phyloP scores from a whole-genome alignment of 2,329 filamentous ascomycete species.

The Neofusicoccum laricinum region DNA sequence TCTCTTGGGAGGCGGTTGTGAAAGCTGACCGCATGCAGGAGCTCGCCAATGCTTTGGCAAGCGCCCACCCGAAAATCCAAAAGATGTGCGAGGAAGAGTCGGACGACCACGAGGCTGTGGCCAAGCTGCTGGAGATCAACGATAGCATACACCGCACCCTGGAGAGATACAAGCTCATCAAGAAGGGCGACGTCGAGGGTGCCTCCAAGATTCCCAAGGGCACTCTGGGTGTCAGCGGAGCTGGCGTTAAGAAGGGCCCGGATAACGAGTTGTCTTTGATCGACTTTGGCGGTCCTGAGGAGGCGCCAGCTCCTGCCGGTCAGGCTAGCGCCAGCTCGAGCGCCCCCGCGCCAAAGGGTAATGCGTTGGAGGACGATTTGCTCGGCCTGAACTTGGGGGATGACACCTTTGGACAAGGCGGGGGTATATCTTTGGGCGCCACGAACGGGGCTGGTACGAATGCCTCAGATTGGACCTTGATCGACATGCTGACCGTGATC shows the following conservation, averaged over 20 bases:
- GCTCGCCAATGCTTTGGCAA: conserved; percentile 82
- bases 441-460: conserved; percentile 36
- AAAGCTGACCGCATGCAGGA: conserved; percentile 54
- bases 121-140: conserved; percentile 94
- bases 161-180: conserved; percentile 91
- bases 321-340: conserved; percentile 34
- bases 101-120: conserved; percentile 92
- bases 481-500: not conserved
- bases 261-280: conserved; percentile 87
- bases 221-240: conserved; percentile 65
- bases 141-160: conserved; percentile 98
- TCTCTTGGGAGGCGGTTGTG: conserved; percentile 24
- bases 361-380: conserved; percentile 82
- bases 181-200: conserved; percentile 85
- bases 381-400: conserved; percentile 76
- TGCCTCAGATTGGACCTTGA: not conserved
- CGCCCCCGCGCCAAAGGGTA: conserved; percentile 50
- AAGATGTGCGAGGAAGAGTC: conserved; percentile 99
- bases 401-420: conserved; percentile 67
- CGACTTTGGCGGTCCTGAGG: conserved; percentile 73
- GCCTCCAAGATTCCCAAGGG: conserved; percentile 82
- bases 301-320: conserved; percentile 44
- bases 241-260: conserved; percentile 62
- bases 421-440: conserved; percentile 77
- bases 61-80: conserved; percentile 96